phyloP scores from a whole-genome alignment of 345 rosid species.

The Melaleuca quinquenervia region DNA sequence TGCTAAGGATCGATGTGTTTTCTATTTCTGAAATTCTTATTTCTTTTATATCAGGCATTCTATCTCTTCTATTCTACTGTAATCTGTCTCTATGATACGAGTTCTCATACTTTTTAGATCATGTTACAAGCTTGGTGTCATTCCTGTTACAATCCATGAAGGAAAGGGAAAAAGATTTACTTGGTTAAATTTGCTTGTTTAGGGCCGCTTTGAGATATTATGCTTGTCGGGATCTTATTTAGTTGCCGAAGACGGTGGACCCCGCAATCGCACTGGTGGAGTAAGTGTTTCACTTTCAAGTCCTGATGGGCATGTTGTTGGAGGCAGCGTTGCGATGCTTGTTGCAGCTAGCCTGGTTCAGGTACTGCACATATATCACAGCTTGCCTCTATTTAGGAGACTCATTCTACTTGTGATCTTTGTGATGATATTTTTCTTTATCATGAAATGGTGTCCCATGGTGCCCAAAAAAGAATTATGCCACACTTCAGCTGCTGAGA shows the following conservation, averaged over 20 bases:
- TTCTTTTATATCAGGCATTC: background rate
- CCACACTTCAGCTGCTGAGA: background rate
- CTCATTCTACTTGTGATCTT: background rate
- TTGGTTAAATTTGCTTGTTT: constrained; percentile 16
- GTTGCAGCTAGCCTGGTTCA: constrained; percentile 76
- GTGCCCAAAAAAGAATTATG: background rate
- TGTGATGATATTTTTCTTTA: background rate
- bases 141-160: background rate
- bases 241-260: constrained; percentile 80
- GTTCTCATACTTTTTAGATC: background rate
- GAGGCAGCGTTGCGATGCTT: constrained; percentile 79
- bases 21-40: background rate
- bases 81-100: background rate
- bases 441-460: background rate
- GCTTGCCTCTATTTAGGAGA: background rate
- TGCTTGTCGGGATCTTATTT: constrained; percentile 91
- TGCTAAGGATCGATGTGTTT: background rate
- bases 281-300: constrained; percentile 86
- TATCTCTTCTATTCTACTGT: background rate
- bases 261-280: constrained; percentile 77
- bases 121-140: background rate
- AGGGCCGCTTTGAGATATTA: constrained; percentile 94
- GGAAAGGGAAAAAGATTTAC: constrained; percentile 4
- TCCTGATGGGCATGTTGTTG: constrained; percentile 86
- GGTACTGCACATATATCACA: constrained; percentile 20